Evolutionary conservation across 225 moss, liverwort and hornwort species (phyloP).

Genomic region (Bryoerythrophyllum caledonicum): DNA sequence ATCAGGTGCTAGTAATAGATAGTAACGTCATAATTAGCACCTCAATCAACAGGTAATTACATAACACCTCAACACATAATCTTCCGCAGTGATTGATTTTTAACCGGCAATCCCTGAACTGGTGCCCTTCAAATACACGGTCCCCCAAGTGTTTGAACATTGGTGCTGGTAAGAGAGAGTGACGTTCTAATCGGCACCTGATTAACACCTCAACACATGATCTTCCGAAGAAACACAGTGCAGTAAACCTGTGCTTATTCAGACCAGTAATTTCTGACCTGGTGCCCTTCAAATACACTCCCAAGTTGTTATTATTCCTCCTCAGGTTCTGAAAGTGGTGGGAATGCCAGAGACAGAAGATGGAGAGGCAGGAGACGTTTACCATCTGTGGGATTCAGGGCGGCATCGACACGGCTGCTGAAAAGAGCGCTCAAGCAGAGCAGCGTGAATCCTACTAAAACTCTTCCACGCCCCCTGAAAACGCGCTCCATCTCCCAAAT

Average conservation of each 20-base stretch:
- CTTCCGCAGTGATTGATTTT: no score
- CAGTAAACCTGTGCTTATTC: not conserved
- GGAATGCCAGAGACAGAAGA: no score
- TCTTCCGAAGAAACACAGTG: not conserved
- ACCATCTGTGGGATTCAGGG: constrained; percentile 34
- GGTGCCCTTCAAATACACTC: not conserved
- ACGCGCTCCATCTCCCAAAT: constrained; percentile 22
- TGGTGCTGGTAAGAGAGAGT: no score
- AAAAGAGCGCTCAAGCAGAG: constrained; percentile 29
- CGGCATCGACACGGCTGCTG: constrained; percentile 8
- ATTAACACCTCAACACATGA: not conserved
- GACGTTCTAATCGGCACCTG: not conserved
- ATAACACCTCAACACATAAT: no score
- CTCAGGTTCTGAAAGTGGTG: no score
- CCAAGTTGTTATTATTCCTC: not conserved
- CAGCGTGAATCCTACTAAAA: constrained; percentile 15
- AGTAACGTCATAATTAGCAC: no score
- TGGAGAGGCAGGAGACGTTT: not conserved
- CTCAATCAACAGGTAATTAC: no score
- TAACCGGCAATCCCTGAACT: not conserved
- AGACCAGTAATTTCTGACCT: not conserved
- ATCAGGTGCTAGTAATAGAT: no score
- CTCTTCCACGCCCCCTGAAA: not conserved
- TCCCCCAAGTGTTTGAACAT: not conserved
- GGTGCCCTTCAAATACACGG: not conserved